Conservation (phyloP, 768 basidiomycete species). For the Leccinellum rugosiceps region DNA sequence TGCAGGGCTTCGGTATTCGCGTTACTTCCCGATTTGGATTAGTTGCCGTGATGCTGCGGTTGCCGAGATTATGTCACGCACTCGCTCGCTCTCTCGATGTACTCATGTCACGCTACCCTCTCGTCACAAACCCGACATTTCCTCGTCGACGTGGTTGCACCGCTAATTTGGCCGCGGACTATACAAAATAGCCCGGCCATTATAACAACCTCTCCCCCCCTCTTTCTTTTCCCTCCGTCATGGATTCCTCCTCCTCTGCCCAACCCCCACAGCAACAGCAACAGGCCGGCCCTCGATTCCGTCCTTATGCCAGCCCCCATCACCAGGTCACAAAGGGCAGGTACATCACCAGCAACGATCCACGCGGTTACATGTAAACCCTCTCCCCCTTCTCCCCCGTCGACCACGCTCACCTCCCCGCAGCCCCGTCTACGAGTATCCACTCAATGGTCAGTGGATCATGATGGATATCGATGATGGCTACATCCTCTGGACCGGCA, state of each 20-base stretch:
- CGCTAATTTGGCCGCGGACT: slow-evolving; percentile 32
- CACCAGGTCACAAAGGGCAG: slow-evolving; percentile 84
- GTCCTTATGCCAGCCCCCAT: slow-evolving; percentile 70
- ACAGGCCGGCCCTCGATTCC: slow-evolving; percentile 39
- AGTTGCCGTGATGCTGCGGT: slow-evolving; percentile 32
- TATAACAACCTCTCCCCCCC: slow-evolving; percentile 16
- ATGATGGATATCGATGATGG: slow-evolving; percentile 97
- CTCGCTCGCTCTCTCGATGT: slow-evolving; percentile 17
- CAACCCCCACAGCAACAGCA: slow-evolving; percentile 3
- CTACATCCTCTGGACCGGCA: slow-evolving; percentile 89
- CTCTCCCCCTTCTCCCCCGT: background rate
- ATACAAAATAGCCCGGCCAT: slow-evolving; percentile 23
- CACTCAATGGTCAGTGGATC: slow-evolving; percentile 86
- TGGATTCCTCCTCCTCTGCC: slow-evolving; percentile 40
- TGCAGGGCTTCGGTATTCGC: slow-evolving; percentile 28
- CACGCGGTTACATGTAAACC: slow-evolving; percentile 81
- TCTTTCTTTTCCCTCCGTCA: slow-evolving; percentile 16
- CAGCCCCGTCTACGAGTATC: slow-evolving; percentile 87
- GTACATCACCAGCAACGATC: slow-evolving; percentile 89
- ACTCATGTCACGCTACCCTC: slow-evolving; percentile 18
- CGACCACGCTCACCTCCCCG: slow-evolving; percentile 1
- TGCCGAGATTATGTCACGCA: slow-evolving; percentile 32
- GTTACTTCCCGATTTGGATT: slow-evolving; percentile 36
- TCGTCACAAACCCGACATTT: slow-evolving; percentile 30
- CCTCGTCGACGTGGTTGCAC: slow-evolving; percentile 36